Evolutionary conservation across 2,329 filamentous ascomycete species (phyloP).

Genomic region (Coniochaeta sp.): DNA sequence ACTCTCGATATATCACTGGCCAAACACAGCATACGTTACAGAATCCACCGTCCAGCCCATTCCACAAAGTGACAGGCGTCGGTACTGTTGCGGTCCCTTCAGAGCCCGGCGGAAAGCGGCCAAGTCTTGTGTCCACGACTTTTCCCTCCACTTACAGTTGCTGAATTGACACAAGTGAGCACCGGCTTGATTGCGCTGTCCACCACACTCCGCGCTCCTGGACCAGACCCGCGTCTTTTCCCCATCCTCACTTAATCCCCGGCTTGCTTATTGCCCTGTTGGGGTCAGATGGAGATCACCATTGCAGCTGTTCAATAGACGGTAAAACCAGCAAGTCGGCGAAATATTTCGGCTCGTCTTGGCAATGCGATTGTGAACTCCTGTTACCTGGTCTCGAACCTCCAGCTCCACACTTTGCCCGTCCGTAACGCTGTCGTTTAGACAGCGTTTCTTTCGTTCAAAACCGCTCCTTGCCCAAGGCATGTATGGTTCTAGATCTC

Average conservation of each 20-base stretch:
- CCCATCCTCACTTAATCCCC: neutral
- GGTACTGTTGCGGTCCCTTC: neutral
- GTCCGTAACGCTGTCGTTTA: neutral
- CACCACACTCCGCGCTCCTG: neutral
- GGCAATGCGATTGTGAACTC: neutral
- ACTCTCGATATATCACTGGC: neutral
- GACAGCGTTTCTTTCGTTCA: neutral
- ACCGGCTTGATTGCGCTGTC: neutral
- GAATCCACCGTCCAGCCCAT: neutral
- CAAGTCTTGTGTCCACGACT: neutral
- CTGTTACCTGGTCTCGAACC: neutral
- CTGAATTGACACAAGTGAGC: neutral
- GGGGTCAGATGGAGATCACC: slow-evolving; percentile 1
- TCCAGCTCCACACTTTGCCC: neutral
- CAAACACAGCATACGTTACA: neutral
- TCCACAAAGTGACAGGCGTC: neutral
- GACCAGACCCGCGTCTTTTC: neutral
- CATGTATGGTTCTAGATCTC: neutral
- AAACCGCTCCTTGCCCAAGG: neutral
- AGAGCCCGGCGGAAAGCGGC: neutral
- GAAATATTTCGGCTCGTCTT: slow-evolving; percentile 2
- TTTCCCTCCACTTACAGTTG: slow-evolving; percentile 4
- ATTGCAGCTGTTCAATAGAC: slow-evolving; percentile 1
- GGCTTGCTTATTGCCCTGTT: slow-evolving; percentile 1
- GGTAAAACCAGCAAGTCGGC: slow-evolving; percentile 1